Evolutionary conservation across 257 asterid species (phyloP), one percentile per base, ranked within the genome.

Genomic region (Nicotiana paniculata): DNA sequence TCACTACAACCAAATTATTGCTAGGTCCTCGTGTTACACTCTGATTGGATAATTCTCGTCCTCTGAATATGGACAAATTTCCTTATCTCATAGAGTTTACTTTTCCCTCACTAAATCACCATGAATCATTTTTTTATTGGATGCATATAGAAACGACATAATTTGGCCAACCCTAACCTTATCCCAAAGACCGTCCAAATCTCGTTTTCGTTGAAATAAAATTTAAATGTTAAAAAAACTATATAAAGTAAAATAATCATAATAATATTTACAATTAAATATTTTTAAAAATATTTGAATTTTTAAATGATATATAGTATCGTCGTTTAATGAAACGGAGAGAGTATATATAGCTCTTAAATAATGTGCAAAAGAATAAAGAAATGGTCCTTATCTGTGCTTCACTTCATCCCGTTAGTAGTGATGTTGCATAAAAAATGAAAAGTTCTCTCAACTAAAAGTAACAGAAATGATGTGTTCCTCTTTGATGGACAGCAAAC

Each of bases 401-500:
- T 17, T 33, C 28, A 17, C 48, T 18, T 35, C 54, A 35, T 24
- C 39, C 39, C 39, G 6, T 35, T 35, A 35, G 39, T 35, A 35
- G 39, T 35, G 78, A 72, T 74, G 79, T 46, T 24, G 62, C 79
- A 48, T 74, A 26, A 74, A 26, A 74, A 48, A 12, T 74, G 33
- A 39, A 26, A 24, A 74, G 43, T 74, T 24, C 61, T 74, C 61
- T 48, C 61, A 74, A 43, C 57, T 5, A 48, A 74, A 53, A 3
- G 13, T 12, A 48, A 74, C 21, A 74, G 39, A 6, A 48, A 26
- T 74, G 61, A 1, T 24, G 78, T 72, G 78, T 24, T 72, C 78
- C 59, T 72, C 59, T 72, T 72, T 21, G 59, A 72, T 74, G 39
- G 79, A 74, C 79, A 74, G 62, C 79, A 74, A 74, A 74, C 62